These are phyloP conservation scores for Atalantia buxifolia DNA, from an alignment of 345 rosid species.

Conservation along the genomic window DNA sequence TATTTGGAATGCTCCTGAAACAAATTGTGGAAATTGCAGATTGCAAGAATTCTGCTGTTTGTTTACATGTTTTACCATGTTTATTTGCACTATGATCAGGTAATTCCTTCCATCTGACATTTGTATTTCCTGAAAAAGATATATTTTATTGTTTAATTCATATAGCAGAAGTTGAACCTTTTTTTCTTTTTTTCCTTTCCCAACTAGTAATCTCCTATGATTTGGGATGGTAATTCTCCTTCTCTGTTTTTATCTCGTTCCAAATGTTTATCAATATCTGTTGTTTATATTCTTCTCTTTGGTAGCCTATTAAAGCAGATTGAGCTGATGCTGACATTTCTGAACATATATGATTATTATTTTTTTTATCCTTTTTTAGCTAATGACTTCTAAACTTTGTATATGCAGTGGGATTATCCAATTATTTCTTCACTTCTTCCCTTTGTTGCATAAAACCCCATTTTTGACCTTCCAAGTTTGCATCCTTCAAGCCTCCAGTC, in stretches of 20 bases:
- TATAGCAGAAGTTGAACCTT: not conserved
- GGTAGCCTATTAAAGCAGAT: not conserved
- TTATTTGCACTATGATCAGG: slow-evolving; percentile 68
- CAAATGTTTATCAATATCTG: too few relatives aligned
- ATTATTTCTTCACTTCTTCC: not conserved
- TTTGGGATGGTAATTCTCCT: not conserved
- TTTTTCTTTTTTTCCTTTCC: not conserved
- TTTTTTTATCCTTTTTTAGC: not conserved
- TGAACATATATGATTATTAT: not conserved
- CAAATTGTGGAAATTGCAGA: slow-evolving; percentile 40
- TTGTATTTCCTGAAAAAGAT: not conserved
- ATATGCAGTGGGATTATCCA: not conserved
- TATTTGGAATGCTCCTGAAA: slow-evolving; percentile 10
- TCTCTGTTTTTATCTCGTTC: not conserved
- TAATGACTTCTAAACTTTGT: slow-evolving; percentile 1
- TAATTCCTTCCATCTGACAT: slow-evolving; percentile 21
- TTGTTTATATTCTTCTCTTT: not conserved
- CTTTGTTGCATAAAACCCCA: not conserved
- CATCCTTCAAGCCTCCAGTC: not conserved
- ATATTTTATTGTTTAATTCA: not conserved
- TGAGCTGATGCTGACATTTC: not conserved
- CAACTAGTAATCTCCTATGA: not conserved
- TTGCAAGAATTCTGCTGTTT: slow-evolving; percentile 74
- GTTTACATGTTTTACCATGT: slow-evolving; percentile 78
- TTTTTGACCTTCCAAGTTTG: not conserved